Evolutionary conservation across 495 filamentous ascomycete genomes (phyloP), one percentile per base, ranked within the genome.

Genomic region (Xylaria castorea): DNA sequence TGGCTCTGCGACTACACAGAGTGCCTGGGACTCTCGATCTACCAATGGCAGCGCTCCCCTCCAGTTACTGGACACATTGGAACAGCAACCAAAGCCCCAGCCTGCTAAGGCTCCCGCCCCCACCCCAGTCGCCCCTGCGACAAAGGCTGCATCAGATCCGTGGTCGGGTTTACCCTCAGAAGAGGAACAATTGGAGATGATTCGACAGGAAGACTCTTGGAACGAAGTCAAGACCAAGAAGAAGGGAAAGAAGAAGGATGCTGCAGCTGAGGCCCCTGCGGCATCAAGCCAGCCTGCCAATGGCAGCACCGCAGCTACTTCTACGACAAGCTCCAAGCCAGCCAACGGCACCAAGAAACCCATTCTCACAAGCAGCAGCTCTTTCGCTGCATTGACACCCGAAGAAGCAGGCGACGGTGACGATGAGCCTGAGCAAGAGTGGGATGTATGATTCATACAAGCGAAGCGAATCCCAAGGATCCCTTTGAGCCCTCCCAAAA

Each of bases 111-210:
- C 68, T 32, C 58, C 55, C 63, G 30, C 70, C 16, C 71, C 58
- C 64, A 18, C 71, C 44, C 34, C 76, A 62, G 44, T 75, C 62
- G 57, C 77, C n/a, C 66, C 82, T 16, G 68, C 70, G 34, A 74
- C 76, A 58, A 75, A 55, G 62, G 53, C 71, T 50, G 80, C 81
- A 55, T 70, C 79, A 12, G 82, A 83, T 42, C 80, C 74, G 73
- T 92, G 87, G 90, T 82, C 84, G 55, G 86, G 86, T 68, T 84
- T 92, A 53, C 92, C 91, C 6, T 93, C 93, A 0, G 94, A 97
- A 81, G 94, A 97, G 78, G 93, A 96, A 81, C 94, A 97, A 83
- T 82, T 96, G 82, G 87, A 91, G 79, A 83, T 92, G 74, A 83
- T 93, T 38, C 87, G 82, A 38, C 87, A 87, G 55, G 83, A 89